Evolutionary conservation across 371 early-diverging fungal genomes (phyloP), one percentile per base, ranked within the genome.

Genomic region (Astathelohania contejeani): DNA sequence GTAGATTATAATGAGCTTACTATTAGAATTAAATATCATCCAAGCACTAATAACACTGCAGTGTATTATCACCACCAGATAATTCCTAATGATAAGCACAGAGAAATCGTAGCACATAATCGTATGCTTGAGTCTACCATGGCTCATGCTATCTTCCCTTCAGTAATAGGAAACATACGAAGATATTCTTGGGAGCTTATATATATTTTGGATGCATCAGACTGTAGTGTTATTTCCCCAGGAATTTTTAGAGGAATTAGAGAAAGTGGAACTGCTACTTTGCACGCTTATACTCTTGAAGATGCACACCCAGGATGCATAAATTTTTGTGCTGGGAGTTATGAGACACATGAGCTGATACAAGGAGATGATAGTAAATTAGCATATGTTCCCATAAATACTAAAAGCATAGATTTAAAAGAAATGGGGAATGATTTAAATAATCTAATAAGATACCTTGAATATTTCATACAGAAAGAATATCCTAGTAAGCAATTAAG

Each of bases 251-350:
- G 37, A 18, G 46, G 62, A 7, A 53, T 66, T 25, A 58, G 39
- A 23, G 74, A 73, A 29, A 61, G 65, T 45, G 66, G 50, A 29
- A 39, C 55, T 27, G 63, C 49, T 3, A 53, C 58, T 38, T 58
- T 69, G 10, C 66, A 61, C 39, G 52, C 56, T 22, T 73, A 70
- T 43, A 24, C 38, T 27, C 35, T 66, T 6, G 53, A 58, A 16
- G 43, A 43, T 24, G 53, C 56, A 9, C 35, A 47, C 37, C 45
- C 69, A 9, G 39, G 39, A 22, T 25, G 57, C 23, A 22, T 73
- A 10, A 56, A 58, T 18, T 73, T 73, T 58, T 35, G 60, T 37
- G 49, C 68, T 18, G 74, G 74, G 14, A 62, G 58, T 14, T 69
- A 42, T 39, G 60, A 60, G 9, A 22, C 32, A 22, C 3, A 25